Evolutionary conservation across 1,284 basidiomycete species (phyloP).

Genomic region (Pseudozyma hubeiensis): DNA sequence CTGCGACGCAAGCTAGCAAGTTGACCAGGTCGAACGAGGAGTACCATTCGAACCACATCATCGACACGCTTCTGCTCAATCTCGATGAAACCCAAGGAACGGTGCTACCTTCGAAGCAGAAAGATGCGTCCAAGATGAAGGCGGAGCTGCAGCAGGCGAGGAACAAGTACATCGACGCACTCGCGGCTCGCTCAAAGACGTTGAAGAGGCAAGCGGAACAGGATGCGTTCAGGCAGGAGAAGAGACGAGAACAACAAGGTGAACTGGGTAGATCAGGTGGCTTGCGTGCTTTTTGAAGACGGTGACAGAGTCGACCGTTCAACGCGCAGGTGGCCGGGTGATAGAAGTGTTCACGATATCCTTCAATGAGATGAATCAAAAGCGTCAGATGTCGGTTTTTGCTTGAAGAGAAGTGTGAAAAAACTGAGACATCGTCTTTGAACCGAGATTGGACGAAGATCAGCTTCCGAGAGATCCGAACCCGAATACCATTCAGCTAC

Average conservation of each 20-base stretch:
- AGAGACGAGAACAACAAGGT: slow-evolving; percentile 35
- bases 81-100: slow-evolving; percentile 25
- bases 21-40: slow-evolving; percentile 25
- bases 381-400: too few species aligned
- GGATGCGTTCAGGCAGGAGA: slow-evolving; percentile 41
- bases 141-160: slow-evolving; percentile 26
- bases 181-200: slow-evolving; percentile 21
- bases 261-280: slow-evolving; percentile 4
- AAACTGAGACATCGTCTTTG: too few species aligned
- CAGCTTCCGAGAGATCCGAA: too few species aligned
- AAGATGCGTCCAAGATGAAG: slow-evolving; percentile 17
- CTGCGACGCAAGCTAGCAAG: slow-evolving; percentile 8
- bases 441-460: too few species aligned
- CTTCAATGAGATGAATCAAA: too few species aligned
- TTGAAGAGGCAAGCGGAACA: slow-evolving; percentile 47
- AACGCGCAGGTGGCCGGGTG: too few species aligned
- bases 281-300: slow-evolving; percentile 21
- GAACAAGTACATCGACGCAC: slow-evolving; percentile 29
- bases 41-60: slow-evolving; percentile 33
- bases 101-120: slow-evolving; percentile 18
- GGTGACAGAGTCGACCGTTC: too few species aligned
- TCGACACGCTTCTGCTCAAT: slow-evolving; percentile 41
- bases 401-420: too few species aligned
- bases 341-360: too few species aligned
- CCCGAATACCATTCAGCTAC: too few species aligned